Evolutionary conservation across 768 basidiomycete genomes (phyloP).

Genomic region (Lactarius sp.): DNA sequence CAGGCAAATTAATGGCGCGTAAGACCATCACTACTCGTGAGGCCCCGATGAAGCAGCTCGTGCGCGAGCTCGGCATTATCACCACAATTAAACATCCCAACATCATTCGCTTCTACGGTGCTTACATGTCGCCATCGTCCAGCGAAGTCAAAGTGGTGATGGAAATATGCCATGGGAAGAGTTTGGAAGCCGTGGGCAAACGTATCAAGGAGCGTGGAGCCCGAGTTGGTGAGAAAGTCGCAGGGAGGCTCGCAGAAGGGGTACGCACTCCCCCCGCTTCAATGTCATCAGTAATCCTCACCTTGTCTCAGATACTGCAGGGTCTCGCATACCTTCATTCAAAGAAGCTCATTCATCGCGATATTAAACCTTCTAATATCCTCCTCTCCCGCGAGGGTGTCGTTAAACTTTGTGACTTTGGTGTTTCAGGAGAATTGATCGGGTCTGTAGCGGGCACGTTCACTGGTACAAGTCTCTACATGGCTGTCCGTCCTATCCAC

Average conservation of each 20-base stretch:
- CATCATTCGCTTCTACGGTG: slow-evolving; percentile 89
- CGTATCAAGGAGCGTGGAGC: slow-evolving; percentile 74
- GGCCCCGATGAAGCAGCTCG: slow-evolving; percentile 87
- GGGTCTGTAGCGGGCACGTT: slow-evolving; percentile 91
- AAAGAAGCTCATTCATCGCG: slow-evolving; percentile 89
- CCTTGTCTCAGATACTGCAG: slow-evolving; percentile 58
- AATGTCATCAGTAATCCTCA: slow-evolving; percentile 19
- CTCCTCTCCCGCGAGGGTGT: slow-evolving; percentile 84
- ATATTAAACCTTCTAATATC: slow-evolving; percentile 93
- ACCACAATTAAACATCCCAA: slow-evolving; percentile 78
- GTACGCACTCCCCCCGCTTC: slow-evolving; percentile 40
- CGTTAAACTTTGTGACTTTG: slow-evolving; percentile 93
- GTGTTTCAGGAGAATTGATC: slow-evolving; percentile 94
- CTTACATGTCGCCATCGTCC: slow-evolving; percentile 79
- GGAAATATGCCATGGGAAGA: slow-evolving; percentile 86
- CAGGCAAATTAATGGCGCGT: slow-evolving; percentile 78
- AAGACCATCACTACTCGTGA: slow-evolving; percentile 91
- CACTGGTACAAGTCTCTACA: slow-evolving; percentile 96
- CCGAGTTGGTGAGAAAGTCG: slow-evolving; percentile 80
- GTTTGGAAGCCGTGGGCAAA: slow-evolving; percentile 83
- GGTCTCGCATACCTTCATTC: slow-evolving; percentile 93
- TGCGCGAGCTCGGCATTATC: slow-evolving; percentile 89
- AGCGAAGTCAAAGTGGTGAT: slow-evolving; percentile 95
- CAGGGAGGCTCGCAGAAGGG: slow-evolving; percentile 90
- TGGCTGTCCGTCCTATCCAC: slow-evolving; percentile 71